Conservation (phyloP, 495 filamentous ascomycete species). For the Sabuloglossum arenarium region DNA sequence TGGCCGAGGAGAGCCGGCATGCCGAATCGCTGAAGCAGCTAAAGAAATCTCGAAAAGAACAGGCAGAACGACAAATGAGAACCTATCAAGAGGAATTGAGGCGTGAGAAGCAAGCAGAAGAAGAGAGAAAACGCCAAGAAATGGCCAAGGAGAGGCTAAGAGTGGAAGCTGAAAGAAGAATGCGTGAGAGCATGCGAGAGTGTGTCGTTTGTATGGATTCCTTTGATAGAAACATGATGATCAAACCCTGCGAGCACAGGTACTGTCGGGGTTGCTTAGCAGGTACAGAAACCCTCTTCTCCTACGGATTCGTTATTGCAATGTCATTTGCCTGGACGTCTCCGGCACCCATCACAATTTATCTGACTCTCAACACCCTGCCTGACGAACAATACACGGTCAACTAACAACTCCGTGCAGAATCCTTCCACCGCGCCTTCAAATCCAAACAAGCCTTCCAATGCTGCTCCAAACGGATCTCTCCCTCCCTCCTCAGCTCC, state of each 20-base stretch:
- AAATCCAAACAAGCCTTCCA: not conserved
- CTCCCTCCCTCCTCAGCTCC: not conserved
- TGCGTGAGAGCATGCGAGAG: not conserved
- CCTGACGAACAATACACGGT: not conserved
- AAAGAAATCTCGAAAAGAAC: too few species aligned
- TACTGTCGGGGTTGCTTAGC: not conserved
- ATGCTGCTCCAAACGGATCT: not conserved
- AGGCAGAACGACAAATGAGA: too few species aligned
- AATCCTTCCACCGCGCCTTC: not conserved
- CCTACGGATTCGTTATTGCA: not conserved
- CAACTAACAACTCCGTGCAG: too few species aligned
- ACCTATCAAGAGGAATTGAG: too few species aligned
- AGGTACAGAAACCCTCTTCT: not conserved
- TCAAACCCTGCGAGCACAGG: not conserved
- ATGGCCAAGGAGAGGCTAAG: too few species aligned
- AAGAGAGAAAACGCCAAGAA: not conserved
- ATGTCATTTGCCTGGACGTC: not conserved
- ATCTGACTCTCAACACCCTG: not conserved
- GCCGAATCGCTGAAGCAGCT: too few species aligned
- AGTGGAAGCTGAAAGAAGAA: not conserved
- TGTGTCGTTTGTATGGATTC: not conserved
- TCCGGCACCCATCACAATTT: too few species aligned
- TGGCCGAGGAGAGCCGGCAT: too few species aligned
- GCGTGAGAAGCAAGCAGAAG: not conserved
- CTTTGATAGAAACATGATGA: not conserved